Conservation (phyloP, 2,329 filamentous ascomycete genomes). For the Phaeomoniella chlamydospora region DNA sequence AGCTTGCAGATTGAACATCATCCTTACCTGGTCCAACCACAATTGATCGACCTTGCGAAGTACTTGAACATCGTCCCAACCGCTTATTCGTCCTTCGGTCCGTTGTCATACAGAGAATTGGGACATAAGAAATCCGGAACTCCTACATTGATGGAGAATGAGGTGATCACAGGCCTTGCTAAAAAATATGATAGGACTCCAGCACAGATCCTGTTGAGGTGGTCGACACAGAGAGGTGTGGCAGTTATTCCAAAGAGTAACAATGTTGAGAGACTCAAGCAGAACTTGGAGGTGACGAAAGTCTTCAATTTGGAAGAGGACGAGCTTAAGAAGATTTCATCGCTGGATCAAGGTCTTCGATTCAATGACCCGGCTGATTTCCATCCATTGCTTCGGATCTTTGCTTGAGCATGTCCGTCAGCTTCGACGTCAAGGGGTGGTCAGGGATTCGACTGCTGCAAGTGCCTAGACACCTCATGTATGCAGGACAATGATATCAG, state of each 20-base stretch:
- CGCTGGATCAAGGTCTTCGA: conserved; percentile 7
- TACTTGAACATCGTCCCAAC: conserved; percentile 59
- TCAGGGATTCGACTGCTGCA: too few species aligned
- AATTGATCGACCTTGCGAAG: conserved; percentile 56
- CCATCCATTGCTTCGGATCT: conserved; percentile 7
- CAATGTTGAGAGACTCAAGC: conserved; percentile 27
- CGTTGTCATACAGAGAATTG: conserved; percentile 65
- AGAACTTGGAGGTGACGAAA: conserved; percentile 7
- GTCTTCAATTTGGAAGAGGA: conserved; percentile 7
- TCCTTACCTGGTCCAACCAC: conserved; percentile 67
- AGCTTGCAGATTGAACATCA: conserved; percentile 83
- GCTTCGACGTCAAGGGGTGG: too few species aligned
- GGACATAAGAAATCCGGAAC: conserved; percentile 53
- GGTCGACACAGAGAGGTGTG: conserved; percentile 70
- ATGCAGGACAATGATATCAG: too few species aligned
- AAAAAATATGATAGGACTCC: conserved; percentile 57
- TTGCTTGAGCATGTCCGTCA: too few species aligned
- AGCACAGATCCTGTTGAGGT: conserved; percentile 71
- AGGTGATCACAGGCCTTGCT: conserved; percentile 49
- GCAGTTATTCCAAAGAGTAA: conserved; percentile 74
- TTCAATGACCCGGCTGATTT: conserved; percentile 11
- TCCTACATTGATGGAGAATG: conserved; percentile 57
- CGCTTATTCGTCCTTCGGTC: conserved; percentile 74
- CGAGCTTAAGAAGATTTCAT: conserved; percentile 8
- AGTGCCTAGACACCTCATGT: too few species aligned